A percentile compares a stretch with the other conserved stretches of the same genome.
Conservation (phyloP, 495 filamentous ascomycete genomes). For the Penicillium herquei region DNA sequence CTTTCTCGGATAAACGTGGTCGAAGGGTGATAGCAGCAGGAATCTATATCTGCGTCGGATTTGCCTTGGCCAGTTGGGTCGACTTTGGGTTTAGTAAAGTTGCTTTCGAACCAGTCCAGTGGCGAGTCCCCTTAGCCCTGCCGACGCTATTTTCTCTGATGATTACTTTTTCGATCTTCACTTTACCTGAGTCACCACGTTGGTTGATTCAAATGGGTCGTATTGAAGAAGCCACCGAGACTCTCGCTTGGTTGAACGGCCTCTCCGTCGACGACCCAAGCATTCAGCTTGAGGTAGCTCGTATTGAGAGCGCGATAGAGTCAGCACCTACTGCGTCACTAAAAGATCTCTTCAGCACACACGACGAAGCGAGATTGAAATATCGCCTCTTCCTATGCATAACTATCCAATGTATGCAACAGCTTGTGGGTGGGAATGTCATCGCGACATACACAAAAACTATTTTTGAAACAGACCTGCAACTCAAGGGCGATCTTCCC, state of each 20-base stretch:
- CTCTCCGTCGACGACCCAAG: slow-evolving; percentile 23
- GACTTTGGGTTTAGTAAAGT: slow-evolving; percentile 52
- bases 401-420: slow-evolving; percentile 43
- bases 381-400: slow-evolving; percentile 37
- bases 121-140: slow-evolving; percentile 49
- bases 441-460: slow-evolving; percentile 34
- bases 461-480: slow-evolving; percentile 35
- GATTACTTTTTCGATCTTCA: slow-evolving; percentile 39
- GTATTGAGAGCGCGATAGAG: slow-evolving; percentile 40
- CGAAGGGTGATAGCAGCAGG: slow-evolving; percentile 47
- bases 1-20: slow-evolving; percentile 37
- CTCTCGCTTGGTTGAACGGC: slow-evolving; percentile 34
- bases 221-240: slow-evolving; percentile 27
- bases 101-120: slow-evolving; percentile 35
- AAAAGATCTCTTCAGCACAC: slow-evolving; percentile 18
- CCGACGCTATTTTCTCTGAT: slow-evolving; percentile 49
- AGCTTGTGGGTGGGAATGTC: slow-evolving; percentile 39
- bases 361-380: slow-evolving; percentile 27
- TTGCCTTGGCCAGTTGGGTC: slow-evolving; percentile 65
- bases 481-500: slow-evolving; percentile 23
- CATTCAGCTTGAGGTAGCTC: slow-evolving; percentile 35
- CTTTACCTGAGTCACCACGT: slow-evolving; percentile 53
- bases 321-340: slow-evolving; percentile 17
- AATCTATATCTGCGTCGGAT: slow-evolving; percentile 56
- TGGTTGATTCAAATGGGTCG: slow-evolving; percentile 40